Evolutionary conservation across 108 stramenopile species (phyloP).

Genomic region (Cylindrotheca closterium): DNA sequence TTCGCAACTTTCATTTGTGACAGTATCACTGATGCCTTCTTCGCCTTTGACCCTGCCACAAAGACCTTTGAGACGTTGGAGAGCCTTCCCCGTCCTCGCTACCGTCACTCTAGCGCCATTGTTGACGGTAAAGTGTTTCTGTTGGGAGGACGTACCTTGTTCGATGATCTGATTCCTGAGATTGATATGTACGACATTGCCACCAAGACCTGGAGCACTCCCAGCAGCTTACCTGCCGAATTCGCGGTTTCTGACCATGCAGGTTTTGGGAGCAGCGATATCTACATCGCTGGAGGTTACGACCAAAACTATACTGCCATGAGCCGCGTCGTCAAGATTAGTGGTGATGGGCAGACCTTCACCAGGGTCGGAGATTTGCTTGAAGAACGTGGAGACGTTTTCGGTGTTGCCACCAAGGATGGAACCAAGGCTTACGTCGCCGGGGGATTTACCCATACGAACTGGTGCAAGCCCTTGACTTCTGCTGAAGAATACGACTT

Average conservation of each 20-base stretch:
- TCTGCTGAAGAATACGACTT: conserved; percentile 49
- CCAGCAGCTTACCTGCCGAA: conserved; percentile 29
- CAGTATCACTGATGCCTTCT: conserved; percentile 19
- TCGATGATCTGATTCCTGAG: background rate
- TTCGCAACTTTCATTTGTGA: conserved; percentile 24
- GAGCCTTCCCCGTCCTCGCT: conserved; percentile 46
- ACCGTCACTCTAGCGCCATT: conserved; percentile 48
- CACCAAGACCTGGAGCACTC: conserved; percentile 50
- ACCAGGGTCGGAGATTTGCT: conserved; percentile 23
- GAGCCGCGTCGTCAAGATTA: conserved; percentile 3
- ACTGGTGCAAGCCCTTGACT: conserved; percentile 46
- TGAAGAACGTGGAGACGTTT: conserved; percentile 52
- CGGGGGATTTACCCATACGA: conserved; percentile 61
- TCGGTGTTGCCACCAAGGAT: conserved; percentile 19
- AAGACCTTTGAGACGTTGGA: conserved; percentile 26
- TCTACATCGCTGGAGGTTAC: conserved; percentile 67
- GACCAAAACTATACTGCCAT: conserved; percentile 36
- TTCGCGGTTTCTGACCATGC: conserved; percentile 48
- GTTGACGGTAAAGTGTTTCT: conserved; percentile 36
- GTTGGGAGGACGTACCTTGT: conserved; percentile 49
- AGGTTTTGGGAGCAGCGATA: conserved; percentile 30
- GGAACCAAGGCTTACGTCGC: conserved; percentile 37
- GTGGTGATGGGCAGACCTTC: conserved; percentile 12
- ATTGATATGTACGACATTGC: conserved; percentile 52
- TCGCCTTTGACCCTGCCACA: conserved; percentile 24